These are phyloP conservation scores for Mucor piriformis DNA, from an alignment of 371 early-diverging fungal genomes.

Conservation along the genomic window DNA sequence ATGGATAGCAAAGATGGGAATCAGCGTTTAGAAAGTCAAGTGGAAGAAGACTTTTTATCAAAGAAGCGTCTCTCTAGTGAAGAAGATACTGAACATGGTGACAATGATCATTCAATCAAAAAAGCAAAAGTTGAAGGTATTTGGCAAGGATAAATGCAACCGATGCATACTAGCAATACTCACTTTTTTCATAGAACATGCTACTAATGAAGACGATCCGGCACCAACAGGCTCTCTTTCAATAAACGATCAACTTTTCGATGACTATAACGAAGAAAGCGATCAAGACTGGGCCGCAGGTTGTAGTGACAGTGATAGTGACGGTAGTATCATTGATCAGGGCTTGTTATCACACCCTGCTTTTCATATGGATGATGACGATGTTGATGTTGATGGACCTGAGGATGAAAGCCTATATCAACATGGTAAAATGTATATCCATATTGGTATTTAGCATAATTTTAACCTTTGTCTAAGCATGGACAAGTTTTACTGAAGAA, in stretches of 20 bases:
- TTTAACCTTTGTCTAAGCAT: constrained; percentile 23
- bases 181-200: background rate
- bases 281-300: constrained; percentile 52
- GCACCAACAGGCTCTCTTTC: constrained; percentile 20
- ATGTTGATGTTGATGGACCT: constrained; percentile 36
- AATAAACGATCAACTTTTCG: constrained; percentile 22
- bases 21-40: background rate
- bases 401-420: constrained; percentile 31
- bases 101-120: constrained; percentile 4
- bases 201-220: constrained; percentile 17
- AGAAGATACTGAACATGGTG: background rate
- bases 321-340: constrained; percentile 21
- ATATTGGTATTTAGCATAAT: background rate
- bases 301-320: constrained; percentile 29
- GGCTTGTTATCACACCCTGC: constrained; percentile 31
- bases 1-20: constrained; percentile 21
- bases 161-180: too few species aligned
- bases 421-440: constrained; percentile 16
- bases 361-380: constrained; percentile 35
- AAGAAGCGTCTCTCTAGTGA: constrained; percentile 18
- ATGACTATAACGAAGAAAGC: constrained; percentile 50
- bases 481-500: constrained; percentile 44
- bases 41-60: background rate
- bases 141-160: background rate
- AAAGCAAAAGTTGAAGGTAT: constrained; percentile 14